Evolutionary conservation across 768 basidiomycete species (phyloP), one percentile per base, ranked within the genome.

Genomic region (Mycena filopes): DNA sequence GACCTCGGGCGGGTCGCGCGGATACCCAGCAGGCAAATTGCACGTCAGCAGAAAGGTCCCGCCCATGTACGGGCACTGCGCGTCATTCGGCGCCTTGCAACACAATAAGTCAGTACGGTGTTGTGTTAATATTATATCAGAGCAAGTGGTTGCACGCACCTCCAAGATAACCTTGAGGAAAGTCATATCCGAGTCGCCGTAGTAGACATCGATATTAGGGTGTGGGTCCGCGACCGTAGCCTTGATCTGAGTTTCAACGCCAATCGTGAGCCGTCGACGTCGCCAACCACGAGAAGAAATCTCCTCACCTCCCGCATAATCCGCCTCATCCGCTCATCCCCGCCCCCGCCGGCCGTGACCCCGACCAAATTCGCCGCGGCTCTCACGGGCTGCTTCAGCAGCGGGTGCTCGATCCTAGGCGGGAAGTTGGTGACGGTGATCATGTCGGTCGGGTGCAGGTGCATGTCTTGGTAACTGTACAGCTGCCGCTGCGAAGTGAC

Each of bases 81-180:
- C 68, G 28, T 75, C 74, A 9, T 47, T 66, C 2, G 75, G 75
- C 2, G 75, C 75, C 33, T 33, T 33, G 33, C 12, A 33, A 12
- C 6, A 12, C 6, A 33, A 12, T 33, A 6, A 33, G 33, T 33
- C 33, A 33, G 12, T 16, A 15, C 26, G 4, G 43, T 8, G n/a
- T n/a, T n/a, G n/a, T n/a, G n/a, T n/a, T n/a, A n/a, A 31, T 12
- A 21, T 8, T 12, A 26, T 25, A 33, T 33, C 25, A 47, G 13
- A 3, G 48, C 8, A 29, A 42, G 10, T 4, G 33, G 12, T 33
- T 7, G 12, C 23, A 21, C 69, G 8, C 55, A 74, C 75, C 65
- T 75, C 70, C 18, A 76, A 47, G 41, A 76, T 76, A 15, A 76
- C 60, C 50, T 75, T 75, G 7, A 76, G 47, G 58, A 76, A 76